Base-by-base conservation (phyloP, 352 stramenopile species). In the Phytophthora capsici region DNA sequence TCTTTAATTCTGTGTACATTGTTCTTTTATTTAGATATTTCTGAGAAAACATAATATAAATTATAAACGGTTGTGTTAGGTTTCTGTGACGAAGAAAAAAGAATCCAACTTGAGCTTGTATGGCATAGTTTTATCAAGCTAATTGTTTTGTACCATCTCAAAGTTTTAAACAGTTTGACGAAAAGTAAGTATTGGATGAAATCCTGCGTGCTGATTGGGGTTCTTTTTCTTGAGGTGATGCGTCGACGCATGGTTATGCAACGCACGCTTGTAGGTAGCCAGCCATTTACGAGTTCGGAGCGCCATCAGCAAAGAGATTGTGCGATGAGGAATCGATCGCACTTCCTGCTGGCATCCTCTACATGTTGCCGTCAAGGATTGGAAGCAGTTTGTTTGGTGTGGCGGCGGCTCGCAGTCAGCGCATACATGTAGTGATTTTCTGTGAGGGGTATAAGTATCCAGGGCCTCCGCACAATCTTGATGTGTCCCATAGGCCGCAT, bases 191-290 rank as follows among this genome's bases (percentile, higher is more conserved):
- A 34, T 5, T 8, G 28, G 8, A 5, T 3, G 14, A 34, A 34
- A 34, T 34, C 9, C 28, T 34, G 28, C 28, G 28, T 34, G 28
- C 28, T 34, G 28, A 22, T 50, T 17, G 20, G 43, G 25, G 25
- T 54, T 41, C 26, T 54, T 54, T 54, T 54, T 43, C 28, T 30
- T 25, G 19, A 19, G 46, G n/a, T 41, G 46, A 53, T 53, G 26
- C 25, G 28, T 34, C 26, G 5, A 10, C 12, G 46, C 46, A 40
- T 53, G 46, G 16, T 13, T 54, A 54, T 54, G 47, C 47, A 53
- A 43, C 47, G 47, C 47, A 54, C 47, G 45, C 38, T 16, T 16
- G 12, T 19, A 30, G 26, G 28, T 54, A 41, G 46, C 46, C 46
- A 41, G 28, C 47, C 26, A 54, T 54, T 26, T 37, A 41, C 6